phyloP scores from a whole-genome alignment of 192 early-diverging fungal genomes.

The Coemansia erecta region DNA sequence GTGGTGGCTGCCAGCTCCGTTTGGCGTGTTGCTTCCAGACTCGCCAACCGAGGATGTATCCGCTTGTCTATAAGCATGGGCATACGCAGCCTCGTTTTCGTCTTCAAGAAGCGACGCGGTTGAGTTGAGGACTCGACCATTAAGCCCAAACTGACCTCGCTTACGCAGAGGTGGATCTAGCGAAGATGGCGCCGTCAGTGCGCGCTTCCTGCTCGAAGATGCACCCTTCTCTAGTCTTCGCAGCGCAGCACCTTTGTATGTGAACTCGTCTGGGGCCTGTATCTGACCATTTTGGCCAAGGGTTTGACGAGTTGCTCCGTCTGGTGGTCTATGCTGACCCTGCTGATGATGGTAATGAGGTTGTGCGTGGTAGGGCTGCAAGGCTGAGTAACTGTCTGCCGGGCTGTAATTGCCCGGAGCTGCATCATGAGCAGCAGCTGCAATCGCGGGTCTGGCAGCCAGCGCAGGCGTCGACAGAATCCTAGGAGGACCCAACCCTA shows the following conservation, averaged over 20 bases:
- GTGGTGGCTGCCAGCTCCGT: background rate
- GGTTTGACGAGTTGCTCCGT: no score
- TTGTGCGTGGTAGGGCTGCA: no score
- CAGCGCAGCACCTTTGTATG: constrained; percentile 42
- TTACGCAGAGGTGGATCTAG: constrained; percentile 27
- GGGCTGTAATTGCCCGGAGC: background rate
- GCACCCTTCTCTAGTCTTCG: constrained; percentile 36
- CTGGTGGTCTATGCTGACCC: background rate
- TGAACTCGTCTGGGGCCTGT: constrained; percentile 23
- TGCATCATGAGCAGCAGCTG: constrained; percentile 1
- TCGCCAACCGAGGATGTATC: background rate
- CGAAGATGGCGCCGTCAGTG: constrained; percentile 51
- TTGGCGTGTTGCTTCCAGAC: constrained; percentile 3
- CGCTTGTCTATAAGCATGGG: constrained; percentile 3
- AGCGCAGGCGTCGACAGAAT: constrained; percentile 33
- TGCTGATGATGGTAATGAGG: background rate
- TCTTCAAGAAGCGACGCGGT: constrained; percentile 23
- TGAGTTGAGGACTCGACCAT: constrained; percentile 11
- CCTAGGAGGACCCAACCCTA: constrained; percentile 4
- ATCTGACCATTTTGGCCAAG: no score
- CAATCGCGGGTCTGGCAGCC: constrained; percentile 9
- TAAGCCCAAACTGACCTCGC: constrained; percentile 13
- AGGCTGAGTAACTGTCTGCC: no score
- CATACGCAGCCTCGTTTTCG: constrained; percentile 12
- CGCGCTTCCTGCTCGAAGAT: constrained; percentile 37